Evolutionary conservation across 2,329 filamentous ascomycete genomes (phyloP), one percentile per base, ranked within the genome.

Genomic region (Botryotinia calthae): DNA sequence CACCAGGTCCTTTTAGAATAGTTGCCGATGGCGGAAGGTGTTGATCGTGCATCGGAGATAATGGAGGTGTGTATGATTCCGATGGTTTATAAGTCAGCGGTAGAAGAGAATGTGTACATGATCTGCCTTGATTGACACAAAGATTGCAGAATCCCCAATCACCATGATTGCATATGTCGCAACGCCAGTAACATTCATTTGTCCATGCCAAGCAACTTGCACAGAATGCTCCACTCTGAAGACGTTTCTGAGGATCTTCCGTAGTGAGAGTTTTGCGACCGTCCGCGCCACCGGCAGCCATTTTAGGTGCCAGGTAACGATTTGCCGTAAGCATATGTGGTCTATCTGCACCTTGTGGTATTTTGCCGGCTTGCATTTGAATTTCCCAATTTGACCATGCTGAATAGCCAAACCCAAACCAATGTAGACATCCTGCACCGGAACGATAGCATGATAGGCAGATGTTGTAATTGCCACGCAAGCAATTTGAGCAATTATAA

Each of bases 131-230:
- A 73, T 95, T 95, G 44, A 97, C 93, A 76, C 95, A 98, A 74
- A 87, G 84, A 78, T 95, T 94, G 82, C 95, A 98, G 80, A 93
- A 98, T 0, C 95, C 95, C 95, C 95, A 98, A 79, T 97, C 95
- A 8, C 94, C 95, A 75, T 96, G 90, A 78, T 97, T 97, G 83
- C 95, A 98, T 40, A 87, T 81, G 73, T 92, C 89, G 81, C 95
- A 98, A 75, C 93, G 90, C 95, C 95, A 98, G 82, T 93, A 97
- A 82, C 93, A 96, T 69, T 91, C 88, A 78, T 97, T 95, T 0
- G 93, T 87, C 84, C 89, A 92, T 0, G 87, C 85, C 28, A 87
- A 84, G 80, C 95, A 98, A 65, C 87, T 87, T 54, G 91, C 89
- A 80, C 95, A 98, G 81, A 98, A 98, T 9, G 93, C 90, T 31